Base-by-base conservation (phyloP, 1,284 basidiomycete genomes). In the Spongispora temasekensis region DNA sequence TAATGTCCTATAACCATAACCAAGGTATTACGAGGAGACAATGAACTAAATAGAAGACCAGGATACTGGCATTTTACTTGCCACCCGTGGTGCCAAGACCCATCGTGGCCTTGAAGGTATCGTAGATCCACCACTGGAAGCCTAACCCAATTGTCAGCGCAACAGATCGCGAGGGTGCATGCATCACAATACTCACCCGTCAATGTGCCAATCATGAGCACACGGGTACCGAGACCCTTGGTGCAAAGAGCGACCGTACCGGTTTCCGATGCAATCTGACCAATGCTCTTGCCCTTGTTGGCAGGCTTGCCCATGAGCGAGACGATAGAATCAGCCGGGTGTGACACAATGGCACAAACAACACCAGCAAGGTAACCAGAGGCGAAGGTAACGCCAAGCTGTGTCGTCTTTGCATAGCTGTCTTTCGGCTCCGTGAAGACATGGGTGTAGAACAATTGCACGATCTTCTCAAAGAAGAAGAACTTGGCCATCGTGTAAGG, bases 81-180 rank as follows among this genome's bases (percentile, higher is more conserved):
- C 90, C 90, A 79, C 90, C 90, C 55, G 90, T 91, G 55, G 90
- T 93, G 60, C 90, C 90, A 73, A 91, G 79, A 68, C 90, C 90
- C 86, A 92, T 89, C 61, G 86, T 73, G 37, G 83, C 67, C 81
- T 92, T 93, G 84, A 91, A 93, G 59, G 83, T 79, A 73, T 92
- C 90, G 74, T 92, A 92, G 76, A 92, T 92, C 90, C 90, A 92
- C 90, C 90, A 92, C 81, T 92, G 90, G 89, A 92, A 91, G 71
- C 90, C 81, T 71, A 17, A 66, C 59, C 59, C 51, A 65, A 27
- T 9, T 15, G 28, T 64, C 25, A 61, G 28, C 15, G 23, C 2
- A 25, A 46, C 19, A 21, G n/a, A 4, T 40, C 5, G 12, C 15
- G 17, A 27, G 7, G 40, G n/a, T n/a, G 17, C n/a, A n/a, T 25